Percentiles rank a stretch among this genome's conserved stretches.
These are phyloP conservation scores for Xylaria sp. DNA, from an alignment of 2,329 filamentous ascomycete species.

Conservation along the genomic window DNA sequence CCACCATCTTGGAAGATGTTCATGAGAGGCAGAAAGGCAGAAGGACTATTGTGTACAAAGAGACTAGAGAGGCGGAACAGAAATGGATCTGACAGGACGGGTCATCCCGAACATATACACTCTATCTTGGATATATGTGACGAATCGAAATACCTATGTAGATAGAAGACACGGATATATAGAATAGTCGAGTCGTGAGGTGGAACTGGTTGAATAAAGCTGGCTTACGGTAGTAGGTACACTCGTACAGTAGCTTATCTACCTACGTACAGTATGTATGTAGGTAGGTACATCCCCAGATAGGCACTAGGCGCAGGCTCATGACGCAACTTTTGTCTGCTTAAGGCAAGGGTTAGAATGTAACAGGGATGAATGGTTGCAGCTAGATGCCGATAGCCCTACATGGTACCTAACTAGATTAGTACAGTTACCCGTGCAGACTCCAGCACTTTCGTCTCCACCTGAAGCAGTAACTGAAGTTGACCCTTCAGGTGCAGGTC, in stretches of 20 bases:
- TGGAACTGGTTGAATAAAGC: background rate
- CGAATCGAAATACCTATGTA: background rate
- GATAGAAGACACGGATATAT: background rate
- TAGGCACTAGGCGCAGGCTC: too few species aligned
- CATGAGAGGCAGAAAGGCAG: background rate
- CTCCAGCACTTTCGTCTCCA: too few species aligned
- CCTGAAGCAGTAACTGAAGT: too few species aligned
- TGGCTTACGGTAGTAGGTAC: background rate
- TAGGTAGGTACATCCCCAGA: background rate
- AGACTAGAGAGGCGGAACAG: background rate
- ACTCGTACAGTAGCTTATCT: background rate
- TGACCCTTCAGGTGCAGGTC: too few species aligned
- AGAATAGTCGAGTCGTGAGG: background rate
- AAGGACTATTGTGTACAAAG: background rate
- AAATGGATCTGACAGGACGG: background rate
- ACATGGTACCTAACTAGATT: too few species aligned
- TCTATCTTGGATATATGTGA: background rate
- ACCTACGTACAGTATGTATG: too few species aligned
- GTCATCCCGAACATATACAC: constrained; percentile 8
- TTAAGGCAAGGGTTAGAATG: background rate
- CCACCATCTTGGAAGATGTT: constrained; percentile 24
- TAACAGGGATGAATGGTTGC: background rate
- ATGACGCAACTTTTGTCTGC: constrained; percentile 18
- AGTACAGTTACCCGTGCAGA: too few species aligned
- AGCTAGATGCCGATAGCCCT: background rate